Conservation (phyloP, 1,284 basidiomycete species). For the Irpex sp. region DNA sequence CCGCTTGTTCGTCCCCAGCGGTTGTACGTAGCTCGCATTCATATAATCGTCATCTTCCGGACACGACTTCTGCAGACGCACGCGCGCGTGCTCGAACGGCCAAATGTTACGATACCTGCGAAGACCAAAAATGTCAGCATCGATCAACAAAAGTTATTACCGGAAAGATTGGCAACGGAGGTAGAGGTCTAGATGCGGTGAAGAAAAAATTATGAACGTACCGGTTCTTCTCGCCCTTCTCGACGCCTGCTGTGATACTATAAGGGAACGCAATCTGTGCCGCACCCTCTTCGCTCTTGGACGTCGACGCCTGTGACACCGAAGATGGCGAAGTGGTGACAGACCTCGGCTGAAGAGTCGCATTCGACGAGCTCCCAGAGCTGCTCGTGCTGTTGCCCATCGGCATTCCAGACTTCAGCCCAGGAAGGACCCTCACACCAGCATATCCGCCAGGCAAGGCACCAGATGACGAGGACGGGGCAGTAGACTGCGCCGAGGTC, state of each 20-base stretch:
- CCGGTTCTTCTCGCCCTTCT: slow-evolving; percentile 94
- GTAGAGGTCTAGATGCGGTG: background rate
- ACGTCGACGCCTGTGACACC: background rate
- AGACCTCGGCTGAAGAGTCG: background rate
- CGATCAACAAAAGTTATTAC: background rate
- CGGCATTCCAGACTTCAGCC: background rate
- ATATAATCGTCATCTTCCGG: slow-evolving; percentile 82
- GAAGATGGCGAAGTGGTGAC: background rate
- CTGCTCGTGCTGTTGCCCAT: background rate
- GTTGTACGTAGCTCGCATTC: slow-evolving; percentile 90
- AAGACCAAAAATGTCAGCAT: background rate
- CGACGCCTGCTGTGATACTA: slow-evolving; percentile 94
- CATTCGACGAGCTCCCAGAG: background rate
- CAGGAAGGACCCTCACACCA: background rate
- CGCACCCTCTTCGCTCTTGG: background rate
- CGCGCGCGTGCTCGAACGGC: slow-evolving; percentile 93
- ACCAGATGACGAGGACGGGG: background rate
- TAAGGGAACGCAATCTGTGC: slow-evolving; percentile 60
- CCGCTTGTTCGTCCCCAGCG: slow-evolving; percentile 70
- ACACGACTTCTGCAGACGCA: slow-evolving; percentile 53
- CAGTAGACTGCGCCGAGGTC: background rate
- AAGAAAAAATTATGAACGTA: slow-evolving; percentile 31
- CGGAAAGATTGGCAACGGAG: background rate
- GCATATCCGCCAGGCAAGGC: background rate
- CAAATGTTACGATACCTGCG: slow-evolving; percentile 88